Percentiles rank a stretch among this genome's conserved stretches.
phyloP scores from a whole-genome alignment of 352 stramenopile species.

The Phytophthora pinifolia region DNA sequence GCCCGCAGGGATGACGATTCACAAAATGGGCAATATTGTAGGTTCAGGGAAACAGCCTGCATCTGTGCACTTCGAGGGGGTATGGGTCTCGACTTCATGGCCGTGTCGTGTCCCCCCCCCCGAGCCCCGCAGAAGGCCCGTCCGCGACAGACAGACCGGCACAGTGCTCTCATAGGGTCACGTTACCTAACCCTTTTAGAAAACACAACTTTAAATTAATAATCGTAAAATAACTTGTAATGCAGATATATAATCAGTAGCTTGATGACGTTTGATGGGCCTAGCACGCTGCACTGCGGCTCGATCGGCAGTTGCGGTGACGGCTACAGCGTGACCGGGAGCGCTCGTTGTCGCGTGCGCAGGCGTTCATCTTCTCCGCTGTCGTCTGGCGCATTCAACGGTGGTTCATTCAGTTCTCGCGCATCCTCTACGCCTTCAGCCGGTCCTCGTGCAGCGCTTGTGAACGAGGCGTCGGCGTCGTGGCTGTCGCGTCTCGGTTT shows the following conservation, averaged over 20 bases:
- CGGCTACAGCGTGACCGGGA: constrained; percentile 2
- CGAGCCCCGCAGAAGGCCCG: no score
- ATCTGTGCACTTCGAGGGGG: no score
- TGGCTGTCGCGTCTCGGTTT: constrained; percentile 38
- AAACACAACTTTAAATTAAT: no score
- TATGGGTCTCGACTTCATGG: no score
- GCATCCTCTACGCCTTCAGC: neutral
- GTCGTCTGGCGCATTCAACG: neutral
- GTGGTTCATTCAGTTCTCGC: neutral
- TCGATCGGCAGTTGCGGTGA: constrained; percentile 10
- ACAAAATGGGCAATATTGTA: no score
- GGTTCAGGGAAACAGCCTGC: no score
- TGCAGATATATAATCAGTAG: no score
- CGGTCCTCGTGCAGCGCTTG: constrained; percentile 5
- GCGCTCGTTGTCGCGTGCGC: constrained; percentile 11
- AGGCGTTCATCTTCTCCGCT: constrained; percentile 7
- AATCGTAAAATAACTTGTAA: no score
- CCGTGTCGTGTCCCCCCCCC: no score
- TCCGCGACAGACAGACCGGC: no score
- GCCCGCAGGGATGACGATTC: constrained; percentile 4
- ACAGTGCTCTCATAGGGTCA: no score
- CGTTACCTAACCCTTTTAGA: no score
- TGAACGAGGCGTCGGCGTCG: constrained; percentile 20
- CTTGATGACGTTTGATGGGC: constrained; percentile 19
- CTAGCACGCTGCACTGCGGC: constrained; percentile 11